These are phyloP conservation scores for Russula olivacea DNA, from an alignment of 768 basidiomycete genomes.

Conservation along the genomic window DNA sequence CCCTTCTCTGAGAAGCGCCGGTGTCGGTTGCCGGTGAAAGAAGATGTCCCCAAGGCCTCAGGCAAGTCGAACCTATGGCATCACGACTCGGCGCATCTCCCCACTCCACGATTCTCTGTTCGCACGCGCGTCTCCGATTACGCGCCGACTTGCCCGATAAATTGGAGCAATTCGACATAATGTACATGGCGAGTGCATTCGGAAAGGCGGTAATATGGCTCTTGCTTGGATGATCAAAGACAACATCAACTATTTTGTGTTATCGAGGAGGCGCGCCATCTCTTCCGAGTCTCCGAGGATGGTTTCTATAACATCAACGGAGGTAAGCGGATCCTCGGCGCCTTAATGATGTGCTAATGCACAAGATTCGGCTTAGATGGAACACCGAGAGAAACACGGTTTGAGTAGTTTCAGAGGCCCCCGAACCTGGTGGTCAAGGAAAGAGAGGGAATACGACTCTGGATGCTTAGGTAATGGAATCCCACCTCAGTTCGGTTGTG, in stretches of 20 bases:
- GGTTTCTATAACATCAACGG: background rate
- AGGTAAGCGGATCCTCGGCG: background rate
- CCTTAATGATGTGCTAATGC: background rate
- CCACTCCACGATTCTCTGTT: background rate
- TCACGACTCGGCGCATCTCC: background rate
- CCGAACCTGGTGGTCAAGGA: too few species aligned
- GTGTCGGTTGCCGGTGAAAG: background rate
- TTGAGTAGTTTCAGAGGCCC: background rate
- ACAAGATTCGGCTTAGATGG: background rate
- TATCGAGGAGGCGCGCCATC: background rate
- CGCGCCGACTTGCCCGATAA: background rate
- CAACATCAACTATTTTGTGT: too few species aligned
- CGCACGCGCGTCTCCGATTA: background rate
- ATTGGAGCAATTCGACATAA: too few species aligned
- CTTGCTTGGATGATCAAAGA: too few species aligned
- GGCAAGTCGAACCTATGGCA: background rate
- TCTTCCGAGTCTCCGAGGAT: background rate
- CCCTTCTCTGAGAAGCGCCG: background rate
- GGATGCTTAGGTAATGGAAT: too few species aligned
- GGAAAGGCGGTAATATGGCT: too few species aligned
- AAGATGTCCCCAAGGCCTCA: background rate
- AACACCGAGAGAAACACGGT: background rate
- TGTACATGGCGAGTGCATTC: too few species aligned
- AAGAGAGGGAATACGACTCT: too few species aligned
- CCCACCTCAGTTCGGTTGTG: too few species aligned